These are phyloP conservation scores for Heritiera littoralis DNA, from an alignment of 345 rosid species.

Conservation along the genomic window DNA sequence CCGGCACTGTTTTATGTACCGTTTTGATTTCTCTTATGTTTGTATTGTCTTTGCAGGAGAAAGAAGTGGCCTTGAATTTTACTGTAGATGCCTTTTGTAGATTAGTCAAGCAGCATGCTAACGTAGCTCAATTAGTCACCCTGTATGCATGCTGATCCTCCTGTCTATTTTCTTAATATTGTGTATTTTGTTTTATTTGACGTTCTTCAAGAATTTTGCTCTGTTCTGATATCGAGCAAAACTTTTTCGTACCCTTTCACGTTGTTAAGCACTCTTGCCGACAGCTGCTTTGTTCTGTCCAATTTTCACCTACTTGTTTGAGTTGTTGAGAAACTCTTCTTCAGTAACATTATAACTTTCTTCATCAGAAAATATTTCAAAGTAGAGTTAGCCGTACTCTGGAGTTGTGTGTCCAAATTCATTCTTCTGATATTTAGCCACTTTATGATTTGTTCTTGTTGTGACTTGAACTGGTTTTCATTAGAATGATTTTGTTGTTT, in stretches of 20 bases:
- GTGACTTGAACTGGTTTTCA: not conserved
- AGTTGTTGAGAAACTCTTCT: not conserved
- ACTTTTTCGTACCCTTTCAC: not conserved
- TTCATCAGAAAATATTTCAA: not conserved
- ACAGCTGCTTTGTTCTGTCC: not conserved
- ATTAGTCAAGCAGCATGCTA: conserved; percentile 93
- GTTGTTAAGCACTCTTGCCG: not conserved
- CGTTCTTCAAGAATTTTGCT: not conserved
- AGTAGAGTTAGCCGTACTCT: not conserved
- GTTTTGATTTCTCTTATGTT: not conserved
- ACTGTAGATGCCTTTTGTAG: conserved; percentile 95
- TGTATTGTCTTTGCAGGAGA: conserved; percentile 71
- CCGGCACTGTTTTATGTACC: conserved; percentile 10
- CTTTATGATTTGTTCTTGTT: conserved; percentile 6
- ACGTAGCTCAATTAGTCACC: conserved; percentile 91
- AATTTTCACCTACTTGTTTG: not conserved
- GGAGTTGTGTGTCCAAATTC: not conserved
- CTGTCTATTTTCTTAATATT: not conserved
- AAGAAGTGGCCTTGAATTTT: conserved; percentile 91
- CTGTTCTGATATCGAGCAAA: not conserved
- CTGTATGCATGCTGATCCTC: conserved; percentile 53
- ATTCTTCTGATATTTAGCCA: not conserved
- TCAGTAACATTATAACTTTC: not conserved
- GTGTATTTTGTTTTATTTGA: conserved; percentile 3
- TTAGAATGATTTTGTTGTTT: not conserved